These are phyloP conservation scores for Syzygium oleosum DNA, from an alignment of 345 rosid genomes.

Conservation along the genomic window DNA sequence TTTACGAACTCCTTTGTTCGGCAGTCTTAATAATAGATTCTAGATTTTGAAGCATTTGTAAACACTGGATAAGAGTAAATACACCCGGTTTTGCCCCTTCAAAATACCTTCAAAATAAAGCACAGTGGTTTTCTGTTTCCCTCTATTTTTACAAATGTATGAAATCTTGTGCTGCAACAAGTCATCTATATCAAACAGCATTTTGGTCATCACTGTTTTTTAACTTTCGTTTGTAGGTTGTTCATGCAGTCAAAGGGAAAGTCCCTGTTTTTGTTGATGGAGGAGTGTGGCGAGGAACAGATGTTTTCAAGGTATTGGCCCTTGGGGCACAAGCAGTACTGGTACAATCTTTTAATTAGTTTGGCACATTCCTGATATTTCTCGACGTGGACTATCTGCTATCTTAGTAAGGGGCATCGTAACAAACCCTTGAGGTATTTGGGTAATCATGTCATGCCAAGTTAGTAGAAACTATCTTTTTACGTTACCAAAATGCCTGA, in stretches of 20 bases:
- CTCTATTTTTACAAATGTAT: too few relatives aligned
- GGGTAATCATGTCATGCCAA: too few relatives aligned
- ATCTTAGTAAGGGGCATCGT: not conserved
- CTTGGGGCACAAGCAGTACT: constrained; percentile 88
- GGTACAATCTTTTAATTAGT: constrained; percentile 22
- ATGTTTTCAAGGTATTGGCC: constrained; percentile 80
- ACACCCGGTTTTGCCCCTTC: not conserved
- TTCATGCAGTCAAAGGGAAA: constrained; percentile 58
- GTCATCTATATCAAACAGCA: not conserved
- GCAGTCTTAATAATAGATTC: not conserved
- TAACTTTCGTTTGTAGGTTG: constrained; percentile 26
- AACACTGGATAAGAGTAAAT: not conserved
- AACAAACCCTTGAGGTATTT: not conserved
- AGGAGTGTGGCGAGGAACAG: constrained; percentile 76
- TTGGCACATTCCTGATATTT: too few relatives aligned
- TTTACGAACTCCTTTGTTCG: too few relatives aligned
- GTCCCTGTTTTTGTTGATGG: constrained; percentile 78
- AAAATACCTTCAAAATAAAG: not conserved
- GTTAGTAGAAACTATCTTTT: too few relatives aligned
- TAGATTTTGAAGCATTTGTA: too few relatives aligned
- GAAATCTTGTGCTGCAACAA: not conserved
- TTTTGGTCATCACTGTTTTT: too few relatives aligned
- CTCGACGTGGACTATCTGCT: too few relatives aligned
- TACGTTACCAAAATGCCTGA: too few relatives aligned
- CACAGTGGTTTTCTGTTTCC: too few relatives aligned